These are phyloP conservation scores for Fusarium dlaminii DNA, from an alignment of 2,329 filamentous ascomycete genomes.

Conservation along the genomic window DNA sequence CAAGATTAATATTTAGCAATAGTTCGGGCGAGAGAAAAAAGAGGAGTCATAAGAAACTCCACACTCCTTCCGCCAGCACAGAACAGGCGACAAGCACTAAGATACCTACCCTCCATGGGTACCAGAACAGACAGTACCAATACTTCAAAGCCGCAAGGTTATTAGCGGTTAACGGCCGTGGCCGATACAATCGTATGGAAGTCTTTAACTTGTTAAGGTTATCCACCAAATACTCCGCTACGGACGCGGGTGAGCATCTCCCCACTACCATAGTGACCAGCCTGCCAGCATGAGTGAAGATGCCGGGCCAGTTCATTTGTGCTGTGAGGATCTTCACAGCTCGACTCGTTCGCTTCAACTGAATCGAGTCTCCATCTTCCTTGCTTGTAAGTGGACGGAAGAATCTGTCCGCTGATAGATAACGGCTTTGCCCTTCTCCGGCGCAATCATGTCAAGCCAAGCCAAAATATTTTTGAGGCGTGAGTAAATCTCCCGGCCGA, in stretches of 20 bases:
- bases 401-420: constrained; percentile 15
- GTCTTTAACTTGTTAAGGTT: constrained; percentile 23
- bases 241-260: constrained; percentile 22
- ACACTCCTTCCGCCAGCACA: constrained; percentile 34
- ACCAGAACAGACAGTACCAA: constrained; percentile 6
- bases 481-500: constrained; percentile 34
- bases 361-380: neutral
- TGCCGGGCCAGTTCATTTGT: neutral
- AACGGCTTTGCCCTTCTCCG: neutral
- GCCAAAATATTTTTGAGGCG: constrained; percentile 1
- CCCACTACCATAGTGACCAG: constrained; percentile 19
- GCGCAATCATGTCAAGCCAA: constrained; percentile 11
- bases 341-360: neutral
- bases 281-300: neutral
- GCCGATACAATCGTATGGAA: constrained; percentile 6
- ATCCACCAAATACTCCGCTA: constrained; percentile 37
- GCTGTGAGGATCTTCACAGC: neutral
- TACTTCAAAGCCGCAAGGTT: constrained; percentile 28
- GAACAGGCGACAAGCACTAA: constrained; percentile 26
- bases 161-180: constrained; percentile 23
- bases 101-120: neutral
- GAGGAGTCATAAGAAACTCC: constrained; percentile 38
- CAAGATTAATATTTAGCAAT: constrained; percentile 37
- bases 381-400: constrained; percentile 2
- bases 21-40: constrained; percentile 25